A percentile compares a stretch with the other conserved stretches of the same genome.
phyloP scores from a whole-genome alignment of 2,329 filamentous ascomycete species.

The Saccharata proteae region DNA sequence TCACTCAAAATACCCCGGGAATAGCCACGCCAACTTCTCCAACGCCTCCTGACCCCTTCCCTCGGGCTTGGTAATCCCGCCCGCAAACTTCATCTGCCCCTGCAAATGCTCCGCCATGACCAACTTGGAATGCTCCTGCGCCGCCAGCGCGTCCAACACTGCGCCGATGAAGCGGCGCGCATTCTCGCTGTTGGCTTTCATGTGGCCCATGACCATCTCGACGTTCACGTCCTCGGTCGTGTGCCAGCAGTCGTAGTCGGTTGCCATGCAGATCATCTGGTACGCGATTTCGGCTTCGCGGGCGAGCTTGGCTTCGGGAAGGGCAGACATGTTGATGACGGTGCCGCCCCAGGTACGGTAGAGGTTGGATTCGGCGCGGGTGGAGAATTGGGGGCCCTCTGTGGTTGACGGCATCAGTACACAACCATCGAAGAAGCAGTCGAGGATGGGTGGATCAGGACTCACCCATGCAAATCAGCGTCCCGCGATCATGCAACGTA shows the following conservation, averaged over 20 bases:
- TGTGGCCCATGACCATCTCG: slow-evolving; percentile 92
- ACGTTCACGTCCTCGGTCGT: slow-evolving; percentile 70
- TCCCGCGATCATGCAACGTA: slow-evolving; percentile 70
- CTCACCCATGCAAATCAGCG: slow-evolving; percentile 67
- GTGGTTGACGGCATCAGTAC: neutral
- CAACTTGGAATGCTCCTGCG: slow-evolving; percentile 62
- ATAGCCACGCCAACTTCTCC: slow-evolving; percentile 74
- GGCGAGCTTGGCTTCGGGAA: slow-evolving; percentile 93
- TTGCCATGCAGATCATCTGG: slow-evolving; percentile 98
- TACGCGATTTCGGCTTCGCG: slow-evolving; percentile 93
- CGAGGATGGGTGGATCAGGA: slow-evolving; percentile 20
- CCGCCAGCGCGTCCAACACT: slow-evolving; percentile 74
- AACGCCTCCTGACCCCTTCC: slow-evolving; percentile 62
- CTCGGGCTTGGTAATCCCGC: slow-evolving; percentile 69
- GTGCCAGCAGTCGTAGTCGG: slow-evolving; percentile 99
- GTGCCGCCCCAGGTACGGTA: slow-evolving; percentile 89
- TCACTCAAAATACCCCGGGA: slow-evolving; percentile 61
- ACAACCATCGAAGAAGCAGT: neutral
- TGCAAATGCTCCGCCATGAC: slow-evolving; percentile 72
- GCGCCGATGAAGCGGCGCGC: slow-evolving; percentile 74
- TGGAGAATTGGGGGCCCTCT: slow-evolving; percentile 97
- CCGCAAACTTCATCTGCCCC: slow-evolving; percentile 62
- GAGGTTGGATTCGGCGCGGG: slow-evolving; percentile 86
- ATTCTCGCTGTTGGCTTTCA: slow-evolving; percentile 86
- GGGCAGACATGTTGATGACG: slow-evolving; percentile 95